Evolutionary conservation across 2,329 filamentous ascomycete species (phyloP), one percentile per base, ranked within the genome.

Genomic region (Cercospora citrullina): DNA sequence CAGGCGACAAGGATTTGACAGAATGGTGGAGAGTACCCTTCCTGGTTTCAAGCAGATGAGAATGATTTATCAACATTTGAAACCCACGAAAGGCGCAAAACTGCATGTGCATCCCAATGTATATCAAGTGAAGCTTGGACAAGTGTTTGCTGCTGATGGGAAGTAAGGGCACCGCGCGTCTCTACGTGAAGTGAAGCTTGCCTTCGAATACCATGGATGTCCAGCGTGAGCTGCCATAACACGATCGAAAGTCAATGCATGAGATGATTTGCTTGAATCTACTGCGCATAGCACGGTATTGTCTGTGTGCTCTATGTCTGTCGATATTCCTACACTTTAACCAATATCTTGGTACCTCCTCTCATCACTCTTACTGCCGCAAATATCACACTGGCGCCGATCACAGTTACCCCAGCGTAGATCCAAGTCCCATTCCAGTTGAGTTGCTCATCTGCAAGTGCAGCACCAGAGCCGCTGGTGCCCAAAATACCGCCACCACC

Each of bases 401-500:
- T 33, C 9, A 68, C 63, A 6, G 66, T 69, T 1, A 78, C 74
- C 6, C 76, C 77, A 39, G 71, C 76, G 55, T 74, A 78, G 1
- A 70, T 68, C 80, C 80, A 82, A 1, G 77, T 66, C 0, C 75
- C 76, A 6, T 71, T 74, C 80, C 79, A 89, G 84, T 75, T 88
- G 85, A 68, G 89, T 12, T 65, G 30, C 45, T 30, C 51, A 69
- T 84, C 86, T 7, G 86, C 86, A 14, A 63, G 45, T 14, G 39
- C 61, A 53, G 42, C 42, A 33, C 45, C 61, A 26, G 61, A 63
- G 60, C 89, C 87, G 9, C 87, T 87, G 42, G 87, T 87, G 68
- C 87, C 83, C 3, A 89, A 78, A 57, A 97, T 89, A 0, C 84
- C 84, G 66, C 76, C 80, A n/a, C 72, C 79, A 23, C 73, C 75